These are phyloP conservation scores for Russula vinacea DNA, from an alignment of 768 basidiomycete species.

Conservation along the genomic window DNA sequence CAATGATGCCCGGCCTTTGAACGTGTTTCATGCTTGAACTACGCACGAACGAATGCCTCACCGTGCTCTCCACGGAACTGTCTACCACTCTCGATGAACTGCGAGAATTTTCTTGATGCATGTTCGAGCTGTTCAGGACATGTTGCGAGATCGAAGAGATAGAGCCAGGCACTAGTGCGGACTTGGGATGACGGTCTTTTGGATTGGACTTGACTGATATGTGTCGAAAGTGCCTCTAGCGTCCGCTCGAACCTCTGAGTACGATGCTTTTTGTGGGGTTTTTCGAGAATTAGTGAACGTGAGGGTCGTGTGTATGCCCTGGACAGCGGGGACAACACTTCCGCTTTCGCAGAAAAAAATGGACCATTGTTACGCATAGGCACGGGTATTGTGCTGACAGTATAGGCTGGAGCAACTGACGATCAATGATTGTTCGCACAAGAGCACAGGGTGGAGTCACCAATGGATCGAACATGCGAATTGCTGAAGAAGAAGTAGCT, in stretches of 20 bases:
- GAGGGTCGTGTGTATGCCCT: background rate
- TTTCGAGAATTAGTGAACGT: background rate
- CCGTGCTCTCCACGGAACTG: constrained; percentile 19
- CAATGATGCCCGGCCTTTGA: background rate
- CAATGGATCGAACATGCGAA: background rate
- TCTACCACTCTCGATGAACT: constrained; percentile 22
- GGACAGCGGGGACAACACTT: background rate
- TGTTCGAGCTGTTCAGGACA: constrained; percentile 18
- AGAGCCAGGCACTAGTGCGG: constrained; percentile 25
- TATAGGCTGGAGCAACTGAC: constrained; percentile 1
- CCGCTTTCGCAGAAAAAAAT: background rate
- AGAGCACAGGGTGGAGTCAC: background rate
- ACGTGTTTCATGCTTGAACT: background rate
- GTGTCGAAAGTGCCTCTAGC: constrained; percentile 16
- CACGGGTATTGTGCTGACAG: background rate
- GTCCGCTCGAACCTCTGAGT: constrained; percentile 20
- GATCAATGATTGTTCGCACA: background rate
- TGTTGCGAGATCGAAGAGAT: constrained; percentile 29
- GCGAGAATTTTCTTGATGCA: constrained; percentile 20
- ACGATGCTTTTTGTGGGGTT: constrained; percentile 3
- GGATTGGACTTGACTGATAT: constrained; percentile 6
- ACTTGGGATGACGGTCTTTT: constrained; percentile 11
- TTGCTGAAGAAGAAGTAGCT: background rate
- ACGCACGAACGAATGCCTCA: constrained; percentile 26
- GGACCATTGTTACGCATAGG: background rate